A percentile compares a stretch with the other conserved stretches of the same genome.
Evolutionary conservation across 164 flowering plant species (phyloP).

Genomic region (Tetracentron sinense): DNA sequence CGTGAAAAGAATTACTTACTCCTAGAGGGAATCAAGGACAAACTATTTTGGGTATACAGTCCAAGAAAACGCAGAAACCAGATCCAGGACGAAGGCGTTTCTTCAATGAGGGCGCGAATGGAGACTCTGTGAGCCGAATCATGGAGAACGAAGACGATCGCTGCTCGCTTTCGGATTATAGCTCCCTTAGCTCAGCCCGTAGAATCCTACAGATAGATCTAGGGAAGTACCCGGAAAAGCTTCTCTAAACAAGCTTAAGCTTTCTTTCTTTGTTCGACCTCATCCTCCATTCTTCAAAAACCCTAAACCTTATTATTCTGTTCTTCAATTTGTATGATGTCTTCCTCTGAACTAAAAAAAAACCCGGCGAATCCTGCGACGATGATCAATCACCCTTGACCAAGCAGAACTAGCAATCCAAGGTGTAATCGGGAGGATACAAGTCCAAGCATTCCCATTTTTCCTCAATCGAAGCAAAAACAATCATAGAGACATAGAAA

Average conservation of each 20-base stretch:
- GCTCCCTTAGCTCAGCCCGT: no score
- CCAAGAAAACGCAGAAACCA: constrained; percentile 1
- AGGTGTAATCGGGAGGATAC: neutral
- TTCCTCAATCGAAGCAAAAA: constrained; percentile 10
- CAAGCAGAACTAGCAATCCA: neutral
- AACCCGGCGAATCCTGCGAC: constrained; percentile 1
- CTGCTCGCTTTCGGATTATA: no score
- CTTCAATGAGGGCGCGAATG: neutral
- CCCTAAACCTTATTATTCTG: neutral
- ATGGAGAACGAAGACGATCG: neutral
- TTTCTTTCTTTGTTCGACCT: no score
- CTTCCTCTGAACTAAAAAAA: neutral
- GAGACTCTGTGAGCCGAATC: neutral
- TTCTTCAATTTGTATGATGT: neutral
- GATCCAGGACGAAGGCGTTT: constrained; percentile 12
- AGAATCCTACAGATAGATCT: neutral
- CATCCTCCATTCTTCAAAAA: constrained; percentile 2
- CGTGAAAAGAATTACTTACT: neutral
- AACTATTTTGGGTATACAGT: neutral
- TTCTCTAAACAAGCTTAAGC: neutral
- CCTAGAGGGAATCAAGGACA: neutral
- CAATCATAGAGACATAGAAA: constrained; percentile 16
- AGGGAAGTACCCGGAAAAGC: neutral
- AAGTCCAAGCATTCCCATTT: constrained; percentile 5
- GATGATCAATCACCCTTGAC: neutral